phyloP scores from a whole-genome alignment of 306 rosid genomes.

The peach (Prunus persica) region DNA sequence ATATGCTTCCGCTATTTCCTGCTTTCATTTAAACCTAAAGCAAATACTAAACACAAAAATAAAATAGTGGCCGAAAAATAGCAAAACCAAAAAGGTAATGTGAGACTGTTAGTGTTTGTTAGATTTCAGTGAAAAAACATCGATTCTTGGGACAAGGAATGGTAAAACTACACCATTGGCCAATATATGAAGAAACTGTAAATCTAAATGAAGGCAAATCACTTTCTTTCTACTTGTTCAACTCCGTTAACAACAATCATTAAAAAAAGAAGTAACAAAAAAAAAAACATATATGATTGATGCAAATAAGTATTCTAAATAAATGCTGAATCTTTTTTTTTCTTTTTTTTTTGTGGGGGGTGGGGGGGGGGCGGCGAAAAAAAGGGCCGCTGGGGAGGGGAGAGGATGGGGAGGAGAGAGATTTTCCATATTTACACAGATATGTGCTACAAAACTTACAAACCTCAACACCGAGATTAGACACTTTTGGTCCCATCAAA shows the following conservation, averaged over 20 bases:
- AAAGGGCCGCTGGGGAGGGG: no score
- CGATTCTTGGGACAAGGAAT: not conserved
- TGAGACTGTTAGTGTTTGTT: not conserved
- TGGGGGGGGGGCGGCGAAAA: no score
- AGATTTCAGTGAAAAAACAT: not conserved
- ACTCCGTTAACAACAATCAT: not conserved
- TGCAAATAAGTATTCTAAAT: not conserved
- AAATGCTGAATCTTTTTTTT: not conserved
- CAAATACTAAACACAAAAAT: not conserved
- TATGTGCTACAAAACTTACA: conserved; percentile 12
- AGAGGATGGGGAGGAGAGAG: not conserved
- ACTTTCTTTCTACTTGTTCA: not conserved
- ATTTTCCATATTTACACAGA: conserved; percentile 1
- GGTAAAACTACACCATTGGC: not conserved
- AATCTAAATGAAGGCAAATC: not conserved
- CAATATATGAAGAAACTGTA: not conserved
- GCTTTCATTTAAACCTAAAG: not conserved
- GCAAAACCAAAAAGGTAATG: not conserved
- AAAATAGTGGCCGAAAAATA: not conserved
- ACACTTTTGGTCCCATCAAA: conserved; percentile 25
- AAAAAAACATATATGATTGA: no score
- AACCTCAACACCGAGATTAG: conserved; percentile 39
- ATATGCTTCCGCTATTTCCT: not conserved
- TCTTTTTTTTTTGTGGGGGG: fast-evolving
- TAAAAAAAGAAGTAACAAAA: not conserved